Conservation (phyloP, 2,329 filamentous ascomycete species). For the Sporothrix globosa region DNA sequence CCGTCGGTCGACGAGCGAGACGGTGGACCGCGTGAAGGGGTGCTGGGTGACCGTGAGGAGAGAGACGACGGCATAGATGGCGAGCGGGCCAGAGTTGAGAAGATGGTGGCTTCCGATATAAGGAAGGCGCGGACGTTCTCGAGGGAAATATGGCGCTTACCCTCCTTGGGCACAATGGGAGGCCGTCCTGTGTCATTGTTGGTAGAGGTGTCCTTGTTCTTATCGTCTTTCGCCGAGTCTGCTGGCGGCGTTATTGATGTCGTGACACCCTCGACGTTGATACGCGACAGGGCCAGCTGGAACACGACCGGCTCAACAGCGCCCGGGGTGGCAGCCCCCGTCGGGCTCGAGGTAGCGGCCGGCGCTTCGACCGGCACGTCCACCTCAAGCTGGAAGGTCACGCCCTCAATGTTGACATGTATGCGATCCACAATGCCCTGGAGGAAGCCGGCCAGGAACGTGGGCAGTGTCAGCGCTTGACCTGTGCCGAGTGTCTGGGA, state of each 20-base stretch:
- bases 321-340: slow-evolving; percentile 38
- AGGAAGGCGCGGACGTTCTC: slow-evolving; percentile 65
- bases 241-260: slow-evolving; percentile 35
- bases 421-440: slow-evolving; percentile 74
- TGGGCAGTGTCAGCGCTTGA: slow-evolving; percentile 67
- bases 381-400: slow-evolving; percentile 68
- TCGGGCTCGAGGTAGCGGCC: slow-evolving; percentile 1
- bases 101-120: slow-evolving; percentile 69
- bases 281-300: slow-evolving; percentile 65
- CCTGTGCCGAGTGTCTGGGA: slow-evolving; percentile 63
- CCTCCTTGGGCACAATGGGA: slow-evolving; percentile 56
- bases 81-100: slow-evolving; percentile 61
- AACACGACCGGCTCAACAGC: slow-evolving; percentile 62
- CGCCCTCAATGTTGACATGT: slow-evolving; percentile 65
- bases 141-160: slow-evolving; percentile 67
- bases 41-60: slow-evolving; percentile 49
- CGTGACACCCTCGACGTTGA: slow-evolving; percentile 70
- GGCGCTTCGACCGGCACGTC: slow-evolving; percentile 56
- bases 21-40: slow-evolving; percentile 36
- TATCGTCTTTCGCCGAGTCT: slow-evolving; percentile 31
- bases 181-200: slow-evolving; percentile 35
- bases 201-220: slow-evolving; percentile 3
- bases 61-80: slow-evolving; percentile 63
- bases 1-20: slow-evolving; percentile 37
- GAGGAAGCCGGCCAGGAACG: slow-evolving; percentile 71